Conservation (phyloP, 768 basidiomycete species). For the Podaxis sp. region DNA sequence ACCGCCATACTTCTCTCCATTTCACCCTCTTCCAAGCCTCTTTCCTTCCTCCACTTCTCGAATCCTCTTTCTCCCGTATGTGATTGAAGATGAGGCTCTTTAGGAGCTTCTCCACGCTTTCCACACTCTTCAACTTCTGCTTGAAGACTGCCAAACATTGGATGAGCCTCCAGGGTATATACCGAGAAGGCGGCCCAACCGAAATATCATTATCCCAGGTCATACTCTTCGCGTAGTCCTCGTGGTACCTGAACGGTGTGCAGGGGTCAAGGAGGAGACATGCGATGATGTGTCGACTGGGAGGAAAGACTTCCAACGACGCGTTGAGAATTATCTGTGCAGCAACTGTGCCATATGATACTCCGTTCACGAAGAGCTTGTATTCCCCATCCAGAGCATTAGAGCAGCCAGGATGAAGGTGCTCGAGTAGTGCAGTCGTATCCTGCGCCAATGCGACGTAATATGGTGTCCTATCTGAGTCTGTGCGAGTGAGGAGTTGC, state of each 20-base stretch:
- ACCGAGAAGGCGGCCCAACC: constrained; percentile 38
- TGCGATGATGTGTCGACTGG: constrained; percentile 39
- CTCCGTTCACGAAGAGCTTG: constrained; percentile 46
- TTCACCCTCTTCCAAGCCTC: constrained; percentile 37
- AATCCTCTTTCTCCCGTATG: constrained; percentile 36
- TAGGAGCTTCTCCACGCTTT: constrained; percentile 38
- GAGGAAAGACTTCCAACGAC: constrained; percentile 45
- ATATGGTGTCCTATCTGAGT: constrained; percentile 27
- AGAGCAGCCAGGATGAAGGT: constrained; percentile 40
- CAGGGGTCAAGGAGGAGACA: constrained; percentile 43
- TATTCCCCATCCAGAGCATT: constrained; percentile 20
- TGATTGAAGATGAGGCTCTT: constrained; percentile 26
- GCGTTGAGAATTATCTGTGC: constrained; percentile 56
- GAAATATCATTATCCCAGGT: constrained; percentile 43
- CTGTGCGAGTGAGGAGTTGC: constrained; percentile 37
- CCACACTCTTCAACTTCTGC: constrained; percentile 31
- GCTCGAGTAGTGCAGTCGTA: constrained; percentile 41
- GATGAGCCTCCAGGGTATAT: constrained; percentile 36
- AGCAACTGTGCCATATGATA: constrained; percentile 49
- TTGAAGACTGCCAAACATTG: constrained; percentile 28
- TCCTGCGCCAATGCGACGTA: constrained; percentile 37
- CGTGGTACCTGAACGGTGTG: constrained; percentile 44
- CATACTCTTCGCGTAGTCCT: constrained; percentile 40
- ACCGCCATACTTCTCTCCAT: constrained; percentile 35
- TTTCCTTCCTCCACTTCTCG: constrained; percentile 35